Evolutionary conservation across 73 alveolate genomes (phyloP).

Genomic region (Strombidium stylifer): DNA sequence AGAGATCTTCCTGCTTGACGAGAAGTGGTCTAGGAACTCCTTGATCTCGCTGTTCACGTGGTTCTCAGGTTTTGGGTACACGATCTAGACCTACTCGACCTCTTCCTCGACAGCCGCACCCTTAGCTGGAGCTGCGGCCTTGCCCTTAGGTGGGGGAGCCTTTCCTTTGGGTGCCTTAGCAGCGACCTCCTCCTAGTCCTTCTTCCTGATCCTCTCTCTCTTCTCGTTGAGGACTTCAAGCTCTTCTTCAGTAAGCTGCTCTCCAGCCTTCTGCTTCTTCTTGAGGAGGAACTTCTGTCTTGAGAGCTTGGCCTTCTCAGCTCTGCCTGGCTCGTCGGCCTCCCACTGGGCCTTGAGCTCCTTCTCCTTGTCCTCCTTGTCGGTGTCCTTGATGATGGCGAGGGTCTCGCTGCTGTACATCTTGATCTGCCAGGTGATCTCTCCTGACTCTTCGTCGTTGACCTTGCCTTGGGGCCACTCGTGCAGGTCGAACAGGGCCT

Average conservation of each 20-base stretch:
- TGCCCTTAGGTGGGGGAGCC: constrained; percentile 64
- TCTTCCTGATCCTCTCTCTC: constrained; percentile 76
- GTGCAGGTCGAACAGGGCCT: constrained; percentile 71
- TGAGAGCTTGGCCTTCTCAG: constrained; percentile 93
- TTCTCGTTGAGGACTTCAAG: constrained; percentile 73
- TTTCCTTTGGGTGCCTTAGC: constrained; percentile 60
- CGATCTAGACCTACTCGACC: constrained; percentile 24
- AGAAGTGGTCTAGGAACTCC: constrained; percentile 51
- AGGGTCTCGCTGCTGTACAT: constrained; percentile 89
- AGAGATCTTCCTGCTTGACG: constrained; percentile 47
- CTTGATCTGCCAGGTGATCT: constrained; percentile 82
- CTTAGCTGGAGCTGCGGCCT: constrained; percentile 48
- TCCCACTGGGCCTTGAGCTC: constrained; percentile 96
- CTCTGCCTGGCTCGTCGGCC: constrained; percentile 96
- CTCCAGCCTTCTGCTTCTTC: constrained; percentile 76
- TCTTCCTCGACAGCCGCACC: constrained; percentile 37
- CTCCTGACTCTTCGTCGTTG: constrained; percentile 52
- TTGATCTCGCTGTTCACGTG: constrained; percentile 56
- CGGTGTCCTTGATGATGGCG: constrained; percentile 93
- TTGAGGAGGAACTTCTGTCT: constrained; percentile 76
- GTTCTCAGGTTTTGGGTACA: constrained; percentile 46
- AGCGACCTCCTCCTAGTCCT: constrained; percentile 66
- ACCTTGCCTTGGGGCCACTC: constrained; percentile 80
- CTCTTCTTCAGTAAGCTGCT: constrained; percentile 82
- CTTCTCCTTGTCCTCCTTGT: constrained; percentile 95